These are phyloP conservation scores for Scheffersomyces stambukii DNA, from an alignment of 1,139 yeast genomes.

Conservation along the genomic window DNA sequence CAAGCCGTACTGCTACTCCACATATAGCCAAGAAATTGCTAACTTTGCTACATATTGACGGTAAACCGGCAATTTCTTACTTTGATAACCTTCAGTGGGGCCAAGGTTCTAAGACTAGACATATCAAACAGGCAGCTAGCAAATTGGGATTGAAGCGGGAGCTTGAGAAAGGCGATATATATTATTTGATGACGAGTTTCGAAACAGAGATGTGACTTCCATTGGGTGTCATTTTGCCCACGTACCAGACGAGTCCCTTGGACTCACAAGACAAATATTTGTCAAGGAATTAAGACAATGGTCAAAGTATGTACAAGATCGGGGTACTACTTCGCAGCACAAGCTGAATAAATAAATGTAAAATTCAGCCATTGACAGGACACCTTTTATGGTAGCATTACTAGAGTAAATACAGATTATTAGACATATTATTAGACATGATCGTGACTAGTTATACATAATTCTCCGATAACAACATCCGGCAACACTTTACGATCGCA, in stretches of 20 bases:
- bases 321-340: too few species aligned
- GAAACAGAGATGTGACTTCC: constrained; percentile 61
- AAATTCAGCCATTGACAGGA: neutral
- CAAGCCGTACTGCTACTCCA: constrained; percentile 68
- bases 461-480: too few species aligned
- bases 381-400: neutral
- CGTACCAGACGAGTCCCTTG: constrained; percentile 40
- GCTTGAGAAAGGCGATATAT: constrained; percentile 50
- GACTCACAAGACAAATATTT: constrained; percentile 48
- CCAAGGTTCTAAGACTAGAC: constrained; percentile 56
- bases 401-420: constrained; percentile 1
- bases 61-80: constrained; percentile 40
- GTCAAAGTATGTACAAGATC: constrained; percentile 12
- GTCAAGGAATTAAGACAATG: constrained; percentile 40
- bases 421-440: constrained; percentile 1
- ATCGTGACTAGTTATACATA: too few species aligned
- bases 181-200: constrained; percentile 64
- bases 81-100: constrained; percentile 66
- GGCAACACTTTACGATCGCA: constrained; percentile 3
- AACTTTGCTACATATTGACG: constrained; percentile 43
- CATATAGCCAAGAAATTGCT: constrained; percentile 56
- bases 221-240: constrained; percentile 61
- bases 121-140: constrained; percentile 46
- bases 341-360: too few species aligned
- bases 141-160: constrained; percentile 35